Base-by-base conservation (phyloP, 2,329 filamentous ascomycete genomes). In the Shiraia sp. region DNA sequence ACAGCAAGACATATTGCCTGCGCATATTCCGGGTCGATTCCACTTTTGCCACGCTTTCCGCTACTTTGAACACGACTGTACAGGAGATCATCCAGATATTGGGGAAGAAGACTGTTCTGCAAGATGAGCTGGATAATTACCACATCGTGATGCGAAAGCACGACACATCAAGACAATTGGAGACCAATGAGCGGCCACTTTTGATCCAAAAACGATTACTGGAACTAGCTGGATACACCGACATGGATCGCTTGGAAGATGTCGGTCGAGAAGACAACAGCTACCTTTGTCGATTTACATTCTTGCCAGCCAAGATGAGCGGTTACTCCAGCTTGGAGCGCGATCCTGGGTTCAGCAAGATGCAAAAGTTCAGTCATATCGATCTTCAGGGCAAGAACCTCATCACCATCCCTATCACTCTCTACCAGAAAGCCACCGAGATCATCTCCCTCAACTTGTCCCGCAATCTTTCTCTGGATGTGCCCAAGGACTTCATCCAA, bases 231-330 rank as follows among this genome's bases (percentile, higher is more conserved):
- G 93, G 93, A 8, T 99, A 97, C 63, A 85, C 88, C 42, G 84
- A 90, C 23, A 82, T 82, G 41, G 93, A 99, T 68, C 84, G 83
- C 27, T 83, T 99, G 32, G 92, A 96, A 66, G 93, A 97, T 49
- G 82, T 99, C 37, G 93, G 93, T 19, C 84, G 93, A 42, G 93
- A 99, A 69, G 93, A 99, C 74, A 96, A 97, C 69, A 95, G 91
- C 65, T 99, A 97, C 59, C 79, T 99, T 10, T 95, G 91, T 65
- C 88, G 93, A 5, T 97, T 99, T 72, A 90, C 93, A 45, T 99
- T 99, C 70, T 76, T 96, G 44, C 91, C 92, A 12, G 86, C 88
- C 14, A 88, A 92, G 60, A 87, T 96, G 67, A 91, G 85, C 65
- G 90, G 91, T 34, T 91, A 75, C 51, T 75, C 85, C 30, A 83